Conservation (phyloP, 768 basidiomycete genomes). For the Amanita muscaria region DNA sequence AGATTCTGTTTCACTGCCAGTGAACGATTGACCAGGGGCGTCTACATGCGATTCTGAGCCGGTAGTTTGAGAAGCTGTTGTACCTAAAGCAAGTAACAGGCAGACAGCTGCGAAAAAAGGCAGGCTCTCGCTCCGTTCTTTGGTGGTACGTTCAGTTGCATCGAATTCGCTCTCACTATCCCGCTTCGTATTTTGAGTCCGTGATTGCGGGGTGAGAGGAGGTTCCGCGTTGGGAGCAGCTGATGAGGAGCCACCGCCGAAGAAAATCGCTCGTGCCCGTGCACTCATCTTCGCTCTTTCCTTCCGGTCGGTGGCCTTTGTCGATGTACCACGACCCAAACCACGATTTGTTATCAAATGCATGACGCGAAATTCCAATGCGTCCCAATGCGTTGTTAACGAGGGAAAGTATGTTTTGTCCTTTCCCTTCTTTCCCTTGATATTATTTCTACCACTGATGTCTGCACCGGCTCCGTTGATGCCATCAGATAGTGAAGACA, state of each 20-base stretch:
- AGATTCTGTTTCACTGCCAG: background rate
- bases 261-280: conserved; percentile 7
- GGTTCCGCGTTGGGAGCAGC: background rate
- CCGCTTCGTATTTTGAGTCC: background rate
- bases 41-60: conserved; percentile 2
- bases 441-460: background rate
- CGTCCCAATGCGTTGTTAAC: background rate
- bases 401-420: background rate
- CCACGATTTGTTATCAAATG: conserved; percentile 5
- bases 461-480: background rate
- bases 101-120: conserved; percentile 53
- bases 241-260: background rate
- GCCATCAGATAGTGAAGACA: conserved; percentile 1
- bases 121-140: conserved; percentile 15
- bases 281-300: conserved; percentile 15
- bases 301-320: conserved; percentile 12
- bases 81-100: conserved; percentile 53
- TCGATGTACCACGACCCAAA: background rate
- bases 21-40: background rate
- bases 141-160: background rate
- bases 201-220: background rate
- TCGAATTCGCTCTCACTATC: background rate
- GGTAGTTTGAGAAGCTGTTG: conserved; percentile 14
- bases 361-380: conserved; percentile 3
- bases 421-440: conserved; percentile 1